Conservation (phyloP, 2,329 filamentous ascomycete genomes). For the Claviceps lovelessii region DNA sequence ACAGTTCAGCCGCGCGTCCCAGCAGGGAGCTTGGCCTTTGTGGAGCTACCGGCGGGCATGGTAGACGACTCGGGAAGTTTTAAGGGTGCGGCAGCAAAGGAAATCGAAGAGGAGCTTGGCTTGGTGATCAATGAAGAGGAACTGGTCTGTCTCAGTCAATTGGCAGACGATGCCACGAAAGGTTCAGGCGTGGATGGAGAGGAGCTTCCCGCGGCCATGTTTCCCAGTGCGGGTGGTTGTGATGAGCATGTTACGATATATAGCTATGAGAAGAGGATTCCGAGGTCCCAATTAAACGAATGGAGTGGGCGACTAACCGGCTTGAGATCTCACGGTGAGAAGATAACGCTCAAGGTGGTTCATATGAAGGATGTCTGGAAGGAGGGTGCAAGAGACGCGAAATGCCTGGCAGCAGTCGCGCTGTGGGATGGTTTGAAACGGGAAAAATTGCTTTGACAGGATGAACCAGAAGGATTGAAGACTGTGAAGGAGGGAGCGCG, state of each 20-base stretch:
- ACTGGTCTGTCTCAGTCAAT: constrained; percentile 36
- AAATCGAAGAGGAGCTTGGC: constrained; percentile 47
- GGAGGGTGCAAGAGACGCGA: constrained; percentile 42
- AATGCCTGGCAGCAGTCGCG: constrained; percentile 44
- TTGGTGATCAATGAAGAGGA: constrained; percentile 34
- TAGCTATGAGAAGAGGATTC: constrained; percentile 38
- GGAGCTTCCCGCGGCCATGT: constrained; percentile 34
- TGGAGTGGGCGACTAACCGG: constrained; percentile 46
- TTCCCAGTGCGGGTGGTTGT: constrained; percentile 43
- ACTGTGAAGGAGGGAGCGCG: too few species aligned
- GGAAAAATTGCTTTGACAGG: constrained; percentile 26
- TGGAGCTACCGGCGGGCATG: constrained; percentile 46
- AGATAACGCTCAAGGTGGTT: constrained; percentile 46
- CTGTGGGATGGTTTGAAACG: constrained; percentile 42
- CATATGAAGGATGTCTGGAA: constrained; percentile 42
- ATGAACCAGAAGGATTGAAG: background rate
- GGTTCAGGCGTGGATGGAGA: constrained; percentile 14
- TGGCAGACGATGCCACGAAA: constrained; percentile 23
- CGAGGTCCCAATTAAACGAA: constrained; percentile 32
- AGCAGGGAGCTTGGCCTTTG: constrained; percentile 37
- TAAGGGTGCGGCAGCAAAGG: constrained; percentile 41
- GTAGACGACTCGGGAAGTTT: constrained; percentile 40
- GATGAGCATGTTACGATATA: constrained; percentile 48
- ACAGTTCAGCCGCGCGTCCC: constrained; percentile 46
- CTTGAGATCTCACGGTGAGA: constrained; percentile 42